Conservation (phyloP, 2,329 filamentous ascomycete genomes). For the Hymenoscyphus fructigenus region DNA sequence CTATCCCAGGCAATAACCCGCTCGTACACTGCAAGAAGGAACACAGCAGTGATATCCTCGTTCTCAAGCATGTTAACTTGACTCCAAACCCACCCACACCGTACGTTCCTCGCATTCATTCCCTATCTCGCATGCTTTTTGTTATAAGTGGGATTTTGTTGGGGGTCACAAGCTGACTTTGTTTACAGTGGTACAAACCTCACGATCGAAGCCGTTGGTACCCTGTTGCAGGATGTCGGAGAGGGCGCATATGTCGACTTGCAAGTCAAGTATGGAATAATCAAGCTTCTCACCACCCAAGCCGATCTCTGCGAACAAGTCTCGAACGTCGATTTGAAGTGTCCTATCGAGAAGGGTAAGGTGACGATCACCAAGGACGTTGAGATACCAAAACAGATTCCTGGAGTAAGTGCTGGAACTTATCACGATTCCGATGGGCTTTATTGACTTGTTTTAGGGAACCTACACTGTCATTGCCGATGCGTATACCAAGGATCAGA, state of each 20-base stretch:
- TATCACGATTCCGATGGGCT: neutral
- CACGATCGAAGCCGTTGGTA: slow-evolving; percentile 74
- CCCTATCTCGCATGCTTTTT: neutral
- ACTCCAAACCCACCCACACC: slow-evolving; percentile 80
- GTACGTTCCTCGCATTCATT: slow-evolving; percentile 53
- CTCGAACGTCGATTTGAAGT: slow-evolving; percentile 81
- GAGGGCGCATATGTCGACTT: slow-evolving; percentile 79
- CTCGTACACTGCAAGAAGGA: slow-evolving; percentile 71
- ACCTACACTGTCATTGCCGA: slow-evolving; percentile 88
- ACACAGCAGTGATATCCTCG: slow-evolving; percentile 67
- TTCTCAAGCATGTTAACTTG: slow-evolving; percentile 77
- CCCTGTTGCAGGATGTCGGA: slow-evolving; percentile 69
- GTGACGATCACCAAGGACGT: slow-evolving; percentile 76
- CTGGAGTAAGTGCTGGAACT: slow-evolving; percentile 64
- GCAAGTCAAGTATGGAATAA: slow-evolving; percentile 90
- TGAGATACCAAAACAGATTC: slow-evolving; percentile 81
- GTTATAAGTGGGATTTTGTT: neutral
- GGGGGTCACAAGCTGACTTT: slow-evolving; percentile 25
- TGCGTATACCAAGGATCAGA: slow-evolving; percentile 70
- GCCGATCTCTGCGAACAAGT: slow-evolving; percentile 89
- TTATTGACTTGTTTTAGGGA: slow-evolving; percentile 55
- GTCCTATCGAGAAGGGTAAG: slow-evolving; percentile 79
- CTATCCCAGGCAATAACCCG: slow-evolving; percentile 70
- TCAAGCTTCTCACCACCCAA: slow-evolving; percentile 78
- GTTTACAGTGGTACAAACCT: slow-evolving; percentile 69